A percentile compares a stretch with the other conserved stretches of the same genome.
These are phyloP conservation scores for Rhodosporidiobolus odoratus DNA, from an alignment of 768 basidiomycete genomes.

Conservation along the genomic window DNA sequence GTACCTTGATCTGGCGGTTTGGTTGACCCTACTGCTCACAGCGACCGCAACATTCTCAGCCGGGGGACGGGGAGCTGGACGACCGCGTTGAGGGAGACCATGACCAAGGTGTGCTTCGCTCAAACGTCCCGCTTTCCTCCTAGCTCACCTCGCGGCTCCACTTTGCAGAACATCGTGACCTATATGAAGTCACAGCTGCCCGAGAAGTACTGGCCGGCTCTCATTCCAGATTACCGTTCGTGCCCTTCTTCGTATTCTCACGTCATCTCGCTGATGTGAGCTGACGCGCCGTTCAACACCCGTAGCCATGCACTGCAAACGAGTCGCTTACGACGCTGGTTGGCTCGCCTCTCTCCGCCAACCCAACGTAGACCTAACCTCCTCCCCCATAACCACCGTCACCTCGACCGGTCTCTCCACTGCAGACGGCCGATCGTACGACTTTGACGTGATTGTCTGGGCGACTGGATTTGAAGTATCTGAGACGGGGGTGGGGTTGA, in stretches of 20 bases:
- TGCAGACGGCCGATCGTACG: constrained; percentile 14
- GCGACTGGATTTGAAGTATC: constrained; percentile 37
- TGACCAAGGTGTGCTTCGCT: constrained; percentile 6
- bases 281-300: neutral
- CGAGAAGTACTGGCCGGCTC: constrained; percentile 50
- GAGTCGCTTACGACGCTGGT: constrained; percentile 59
- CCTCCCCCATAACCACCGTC: constrained; percentile 23
- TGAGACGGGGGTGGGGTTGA: constrained; percentile 35
- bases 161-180: constrained; percentile 3
- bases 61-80: constrained; percentile 18
- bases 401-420: constrained; percentile 25
- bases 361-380: constrained; percentile 54
- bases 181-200: constrained; percentile 50
- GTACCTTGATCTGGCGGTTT: too few relatives aligned
- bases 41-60: constrained; percentile 22
- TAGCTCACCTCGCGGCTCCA: neutral
- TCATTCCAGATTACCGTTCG: constrained; percentile 54
- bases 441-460: constrained; percentile 30
- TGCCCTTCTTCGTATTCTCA: neutral
- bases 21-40: too few relatives aligned
- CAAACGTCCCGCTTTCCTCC: neutral
- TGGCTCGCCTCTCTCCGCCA: constrained; percentile 56
- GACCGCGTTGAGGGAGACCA: neutral
- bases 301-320: constrained; percentile 42
- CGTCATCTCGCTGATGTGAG: too few relatives aligned